Evolutionary conservation across 2,329 filamentous ascomycete genomes (phyloP).

Genomic region (Dothiorella sarmentorum): DNA sequence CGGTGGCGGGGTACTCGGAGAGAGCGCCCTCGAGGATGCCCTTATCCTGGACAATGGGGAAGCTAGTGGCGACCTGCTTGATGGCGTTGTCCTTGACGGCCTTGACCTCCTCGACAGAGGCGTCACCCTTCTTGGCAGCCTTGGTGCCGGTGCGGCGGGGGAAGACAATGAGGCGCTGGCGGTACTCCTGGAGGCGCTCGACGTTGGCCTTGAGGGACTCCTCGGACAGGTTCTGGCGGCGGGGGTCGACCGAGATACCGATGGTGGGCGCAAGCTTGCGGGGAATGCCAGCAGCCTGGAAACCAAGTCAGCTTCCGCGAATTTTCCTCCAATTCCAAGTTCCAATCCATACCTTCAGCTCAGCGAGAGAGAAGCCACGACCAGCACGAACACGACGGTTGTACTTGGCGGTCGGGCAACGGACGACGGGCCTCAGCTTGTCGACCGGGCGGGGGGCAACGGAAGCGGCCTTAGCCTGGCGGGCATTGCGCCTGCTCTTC

Average conservation of each 20-base stretch:
- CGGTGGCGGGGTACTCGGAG: conserved; percentile 65
- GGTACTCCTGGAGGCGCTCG: conserved; percentile 96
- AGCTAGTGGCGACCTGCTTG: conserved; percentile 53
- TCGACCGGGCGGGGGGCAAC: conserved; percentile 96
- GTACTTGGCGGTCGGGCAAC: conserved; percentile 98
- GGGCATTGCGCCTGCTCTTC: conserved; percentile 84
- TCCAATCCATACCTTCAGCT: conserved; percentile 79
- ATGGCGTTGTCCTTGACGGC: conserved; percentile 57
- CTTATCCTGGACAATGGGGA: conserved; percentile 69
- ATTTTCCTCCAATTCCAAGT: not conserved
- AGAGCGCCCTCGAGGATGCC: conserved; percentile 81
- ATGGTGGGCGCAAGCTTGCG: conserved; percentile 92
- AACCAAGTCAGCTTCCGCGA: conserved; percentile 5
- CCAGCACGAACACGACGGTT: conserved; percentile 96
- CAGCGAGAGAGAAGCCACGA: conserved; percentile 94
- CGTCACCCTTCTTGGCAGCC: conserved; percentile 87
- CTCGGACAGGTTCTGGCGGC: conserved; percentile 95
- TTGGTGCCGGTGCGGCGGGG: conserved; percentile 78
- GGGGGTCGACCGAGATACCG: conserved; percentile 94
- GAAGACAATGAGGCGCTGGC: conserved; percentile 93
- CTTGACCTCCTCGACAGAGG: conserved; percentile 77
- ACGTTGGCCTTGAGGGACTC: conserved; percentile 95
- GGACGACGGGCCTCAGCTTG: conserved; percentile 91
- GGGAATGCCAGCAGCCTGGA: conserved; percentile 88
- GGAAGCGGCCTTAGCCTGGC: conserved; percentile 90